A percentile compares a stretch with the other conserved stretches of the same genome.
Conservation (phyloP, 345 rosid species). For the Pistacia vera region DNA sequence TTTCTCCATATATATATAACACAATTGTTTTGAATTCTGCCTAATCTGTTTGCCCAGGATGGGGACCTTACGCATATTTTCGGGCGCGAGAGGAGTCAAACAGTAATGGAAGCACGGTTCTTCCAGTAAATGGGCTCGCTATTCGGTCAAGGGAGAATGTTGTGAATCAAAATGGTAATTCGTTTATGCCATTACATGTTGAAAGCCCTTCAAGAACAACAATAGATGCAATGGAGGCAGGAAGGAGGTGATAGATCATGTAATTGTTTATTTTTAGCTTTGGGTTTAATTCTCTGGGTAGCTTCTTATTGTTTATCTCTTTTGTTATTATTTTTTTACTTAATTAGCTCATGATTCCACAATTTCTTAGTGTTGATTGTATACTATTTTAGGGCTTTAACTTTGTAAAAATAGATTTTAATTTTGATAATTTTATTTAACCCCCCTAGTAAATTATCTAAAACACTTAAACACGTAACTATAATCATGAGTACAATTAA, state of each 20-base stretch:
- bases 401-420: no score
- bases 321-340: no score
- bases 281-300: neutral
- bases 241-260: conserved; percentile 24
- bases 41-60: conserved; percentile 33
- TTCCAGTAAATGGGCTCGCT: conserved; percentile 18
- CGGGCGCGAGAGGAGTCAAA: conserved; percentile 51
- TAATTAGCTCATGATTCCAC: neutral
- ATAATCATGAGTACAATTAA: no score
- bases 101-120: conserved; percentile 14
- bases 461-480: no score
- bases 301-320: neutral
- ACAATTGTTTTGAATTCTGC: neutral
- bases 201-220: neutral
- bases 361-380: no score
- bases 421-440: no score
- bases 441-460: no score
- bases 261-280: neutral
- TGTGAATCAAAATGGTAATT: conserved; percentile 15
- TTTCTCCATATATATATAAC: neutral
- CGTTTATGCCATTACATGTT: neutral
- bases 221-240: conserved; percentile 35
- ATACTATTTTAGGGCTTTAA: no score
- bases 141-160: conserved; percentile 12
- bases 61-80: conserved; percentile 74